Conservation (phyloP, 495 filamentous ascomycete species). For the Ramalina intermedia region DNA sequence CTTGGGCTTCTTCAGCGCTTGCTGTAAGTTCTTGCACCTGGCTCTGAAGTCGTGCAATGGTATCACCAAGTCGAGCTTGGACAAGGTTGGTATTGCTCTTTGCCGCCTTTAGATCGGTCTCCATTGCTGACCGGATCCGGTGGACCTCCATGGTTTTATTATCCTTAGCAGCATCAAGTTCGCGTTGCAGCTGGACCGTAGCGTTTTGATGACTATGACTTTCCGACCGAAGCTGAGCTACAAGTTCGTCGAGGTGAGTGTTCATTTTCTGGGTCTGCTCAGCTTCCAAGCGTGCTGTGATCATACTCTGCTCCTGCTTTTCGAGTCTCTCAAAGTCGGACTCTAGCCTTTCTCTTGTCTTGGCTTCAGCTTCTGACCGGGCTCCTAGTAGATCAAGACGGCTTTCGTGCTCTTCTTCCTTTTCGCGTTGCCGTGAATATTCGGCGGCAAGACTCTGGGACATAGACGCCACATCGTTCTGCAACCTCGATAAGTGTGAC, state of each 20-base stretch:
- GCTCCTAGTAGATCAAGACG: conserved; percentile 68
- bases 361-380: conserved; percentile 59
- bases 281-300: conserved; percentile 34
- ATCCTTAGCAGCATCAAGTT: conserved; percentile 70
- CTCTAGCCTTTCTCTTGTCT: conserved; percentile 66
- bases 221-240: conserved; percentile 51
- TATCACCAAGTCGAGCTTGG: conserved; percentile 59
- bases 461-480: conserved; percentile 70
- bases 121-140: conserved; percentile 60
- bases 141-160: conserved; percentile 61
- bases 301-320: conserved; percentile 55
- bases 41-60: conserved; percentile 48
- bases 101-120: conserved; percentile 64
- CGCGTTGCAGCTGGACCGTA: conserved; percentile 59
- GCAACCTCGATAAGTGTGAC: conserved; percentile 63
- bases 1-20: conserved; percentile 59
- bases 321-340: conserved; percentile 63
- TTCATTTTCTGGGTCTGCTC: conserved; percentile 42
- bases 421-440: conserved; percentile 57
- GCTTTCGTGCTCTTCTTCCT: conserved; percentile 57
- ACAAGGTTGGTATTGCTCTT: conserved; percentile 72
- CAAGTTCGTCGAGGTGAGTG: conserved; percentile 45
- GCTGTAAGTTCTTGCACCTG: conserved; percentile 58
- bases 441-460: conserved; percentile 64
- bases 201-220: conserved; percentile 46